Evolutionary conservation across 805 yeast species (phyloP).

Genomic region (Alloascoidea africana): DNA sequence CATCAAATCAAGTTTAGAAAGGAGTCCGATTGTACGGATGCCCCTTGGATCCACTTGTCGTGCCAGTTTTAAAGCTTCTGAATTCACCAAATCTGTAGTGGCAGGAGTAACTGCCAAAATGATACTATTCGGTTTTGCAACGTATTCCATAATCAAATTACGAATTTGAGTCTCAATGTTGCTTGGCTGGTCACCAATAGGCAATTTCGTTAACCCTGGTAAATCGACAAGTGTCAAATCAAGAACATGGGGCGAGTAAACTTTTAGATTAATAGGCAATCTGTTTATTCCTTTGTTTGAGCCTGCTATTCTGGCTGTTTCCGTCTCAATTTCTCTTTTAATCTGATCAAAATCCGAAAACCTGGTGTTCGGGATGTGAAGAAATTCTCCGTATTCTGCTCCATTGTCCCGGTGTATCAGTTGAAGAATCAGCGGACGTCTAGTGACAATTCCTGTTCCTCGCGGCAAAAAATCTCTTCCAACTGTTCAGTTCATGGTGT

Average conservation of each 20-base stretch:
- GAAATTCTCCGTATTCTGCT: conserved; percentile 76
- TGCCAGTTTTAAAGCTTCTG: conserved; percentile 71
- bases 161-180: conserved; percentile 78
- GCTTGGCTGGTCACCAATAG: conserved; percentile 79
- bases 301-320: conserved; percentile 73
- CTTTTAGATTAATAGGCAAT: conserved; percentile 65
- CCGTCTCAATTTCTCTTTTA: conserved; percentile 60
- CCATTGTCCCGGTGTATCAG: too few species aligned
- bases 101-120: conserved; percentile 79
- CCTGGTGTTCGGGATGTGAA: conserved; percentile 60
- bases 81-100: conserved; percentile 70
- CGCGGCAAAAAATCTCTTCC: conserved; percentile 74
- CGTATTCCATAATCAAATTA: conserved; percentile 58
- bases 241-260: conserved; percentile 62
- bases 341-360: conserved; percentile 58
- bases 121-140: conserved; percentile 70
- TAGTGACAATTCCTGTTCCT: conserved; percentile 76
- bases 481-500: conserved; percentile 12
- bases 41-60: conserved; percentile 86
- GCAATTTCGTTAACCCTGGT: conserved; percentile 83
- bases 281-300: conserved; percentile 68
- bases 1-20: conserved; percentile 73
- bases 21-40: conserved; percentile 68
- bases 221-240: conserved; percentile 72
- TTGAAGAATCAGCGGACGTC: conserved; percentile 73